Base-by-base conservation (phyloP, 495 filamentous ascomycete species). In the Evansstolkia leycettana region DNA sequence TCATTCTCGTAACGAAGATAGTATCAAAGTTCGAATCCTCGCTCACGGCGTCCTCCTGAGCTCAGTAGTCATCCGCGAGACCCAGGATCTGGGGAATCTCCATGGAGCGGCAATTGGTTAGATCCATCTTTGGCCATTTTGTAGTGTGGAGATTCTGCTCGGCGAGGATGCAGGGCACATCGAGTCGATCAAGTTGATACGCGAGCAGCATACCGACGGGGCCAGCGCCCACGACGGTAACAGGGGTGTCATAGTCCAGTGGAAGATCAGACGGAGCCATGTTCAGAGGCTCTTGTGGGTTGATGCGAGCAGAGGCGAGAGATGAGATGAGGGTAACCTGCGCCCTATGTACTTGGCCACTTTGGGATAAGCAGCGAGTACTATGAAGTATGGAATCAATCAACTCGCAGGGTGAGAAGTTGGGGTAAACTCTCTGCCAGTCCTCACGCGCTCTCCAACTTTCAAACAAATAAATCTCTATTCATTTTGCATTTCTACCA, bases 81-180 rank as follows among this genome's bases (percentile, higher is more conserved):
- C 56, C 56, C 8, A 59, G 32, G 3, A 28, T 25, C 2, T 47
- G 36, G 11, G 58, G 43, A 7, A 56, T 29, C 34, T 62, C 58
- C 56, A 62, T 60, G 12, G 42, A 42, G 1, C 54, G 46, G 20
- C 28, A 36, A 29, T 56, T 59, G 0, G 55, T 58, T 2, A 56
- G 16, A 37, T 59, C 58, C 55, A 59, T 56, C 32, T 59, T 45
- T 0, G 40, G 47, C 48, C 53, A 54, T 33, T 42, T 45, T 28
- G 54, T 58, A 17, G 52, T 58, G 10, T 39, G 24, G 1, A 13
- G 11, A 20, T 50, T 48, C 10, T 30, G 14, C 28, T 55, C 52
- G 6, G 25, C 32, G 0, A 56, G 17, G 10, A 45, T 9, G 17
- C 28, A 48, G 11, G 28, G 31, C 13, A 53, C 36, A 25, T 41